Percentiles rank a stretch among this genome's conserved stretches.
Evolutionary conservation across 148 eudicot genomes (phyloP).

Genomic region (Fagopyrum tataricum): DNA sequence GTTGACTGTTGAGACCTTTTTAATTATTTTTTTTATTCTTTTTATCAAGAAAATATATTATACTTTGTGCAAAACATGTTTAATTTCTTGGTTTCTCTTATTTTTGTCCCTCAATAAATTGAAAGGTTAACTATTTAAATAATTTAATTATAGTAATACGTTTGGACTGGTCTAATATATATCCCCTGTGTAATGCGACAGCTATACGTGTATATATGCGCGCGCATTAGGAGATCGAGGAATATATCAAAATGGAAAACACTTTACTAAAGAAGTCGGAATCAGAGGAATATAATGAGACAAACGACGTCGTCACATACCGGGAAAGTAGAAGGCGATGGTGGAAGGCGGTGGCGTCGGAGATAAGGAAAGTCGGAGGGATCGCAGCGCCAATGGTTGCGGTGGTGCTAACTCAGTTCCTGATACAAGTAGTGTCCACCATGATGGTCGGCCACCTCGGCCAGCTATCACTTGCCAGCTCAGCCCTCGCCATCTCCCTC

Average conservation of each 20-base stretch:
- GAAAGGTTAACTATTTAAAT: too few species aligned
- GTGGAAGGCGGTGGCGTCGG: constrained; percentile 20
- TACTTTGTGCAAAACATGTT: too few species aligned
- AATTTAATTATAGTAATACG: too few species aligned
- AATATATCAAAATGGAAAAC: background rate
- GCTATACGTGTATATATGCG: too few species aligned
- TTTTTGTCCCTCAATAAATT: too few species aligned
- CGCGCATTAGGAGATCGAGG: background rate
- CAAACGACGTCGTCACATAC: background rate
- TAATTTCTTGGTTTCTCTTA: too few species aligned
- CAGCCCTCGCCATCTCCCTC: constrained; percentile 54
- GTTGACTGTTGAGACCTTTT: too few species aligned
- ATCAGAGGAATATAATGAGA: background rate
- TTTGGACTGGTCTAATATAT: too few species aligned
- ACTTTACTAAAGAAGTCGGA: background rate
- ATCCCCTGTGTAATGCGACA: too few species aligned
- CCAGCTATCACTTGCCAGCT: constrained; percentile 44
- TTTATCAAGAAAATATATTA: too few species aligned
- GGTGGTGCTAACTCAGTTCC: constrained; percentile 25
- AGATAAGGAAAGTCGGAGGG: constrained; percentile 27
- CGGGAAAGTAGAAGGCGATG: background rate
- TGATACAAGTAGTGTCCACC: constrained; percentile 34
- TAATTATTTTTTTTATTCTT: too few species aligned
- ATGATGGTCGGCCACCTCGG: constrained; percentile 67
- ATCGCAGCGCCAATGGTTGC: constrained; percentile 44